Base-by-base conservation (phyloP, 495 filamentous ascomycete species). In the Jackrogersella minutella region DNA sequence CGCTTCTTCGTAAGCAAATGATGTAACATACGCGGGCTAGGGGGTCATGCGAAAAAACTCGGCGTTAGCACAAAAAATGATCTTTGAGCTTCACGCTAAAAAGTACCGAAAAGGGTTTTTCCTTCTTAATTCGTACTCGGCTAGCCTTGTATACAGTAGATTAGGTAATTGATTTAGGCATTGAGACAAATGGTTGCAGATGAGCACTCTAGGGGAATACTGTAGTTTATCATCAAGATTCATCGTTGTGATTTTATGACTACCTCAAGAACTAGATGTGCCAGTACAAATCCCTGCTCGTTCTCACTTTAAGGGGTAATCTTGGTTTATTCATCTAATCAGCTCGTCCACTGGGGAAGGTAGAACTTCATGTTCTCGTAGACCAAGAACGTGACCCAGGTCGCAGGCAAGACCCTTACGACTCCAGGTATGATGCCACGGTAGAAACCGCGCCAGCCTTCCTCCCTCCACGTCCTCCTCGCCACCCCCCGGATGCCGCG, bases 331-430 rank as follows among this genome's bases (percentile, higher is more conserved):
- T 22, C 13, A 34, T 10, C 11, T 10, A 46, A 16, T 10, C 62
- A 61, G 26, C 21, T 40, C 22, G 44, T 53, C 79, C 75, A 80
- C 41, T 64, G 64, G 11, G 87, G 87, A 21, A 91, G 71, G 74
- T 88, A 88, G 60, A 80, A 81, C 79, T 87, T 93, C 55, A 87
- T 89, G 78, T 98, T 98, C 81, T 99, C 95, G 78, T 98, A 98
- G 44, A 97, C 93, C 69, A 99, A 76, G 74, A 99, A 97, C n/a
- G 94, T 98, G 39, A 97, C 91, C 86, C 95, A 97, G 11, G 94
- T 98, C 52, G 92, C 92, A 11, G 95, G 95, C 73, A 99, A 74
- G 43, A 98, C 95, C 57, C 94, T 86, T 56, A 96, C 78, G 37
- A 97, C 81, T 62, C 95, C 97, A 5, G 94, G 93, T 33, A 91